Evolutionary conservation across 1,139 yeast species (phyloP), one percentile per base, ranked within the genome.

Genomic region (Petasospora rhodanensis): DNA sequence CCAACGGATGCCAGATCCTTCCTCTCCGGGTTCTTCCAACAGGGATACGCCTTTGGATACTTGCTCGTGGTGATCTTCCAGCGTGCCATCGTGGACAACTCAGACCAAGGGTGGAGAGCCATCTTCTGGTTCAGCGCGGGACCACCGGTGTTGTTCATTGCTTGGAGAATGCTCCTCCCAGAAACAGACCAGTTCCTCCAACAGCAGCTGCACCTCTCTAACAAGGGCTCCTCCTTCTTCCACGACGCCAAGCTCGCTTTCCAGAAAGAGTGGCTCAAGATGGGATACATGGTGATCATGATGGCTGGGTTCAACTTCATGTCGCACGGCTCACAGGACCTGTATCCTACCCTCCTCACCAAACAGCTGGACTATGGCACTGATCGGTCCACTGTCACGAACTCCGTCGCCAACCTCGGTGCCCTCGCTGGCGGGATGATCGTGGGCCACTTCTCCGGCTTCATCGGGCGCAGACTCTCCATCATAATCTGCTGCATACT

Each of bases 71-170:
- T 77, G 26, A 63, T 77, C 25, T 79, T 80, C 57, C 72, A 70
- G 43, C 67, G 86, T 43, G 83, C 81, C 1, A 64, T 79, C 5
- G 68, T 68, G 3, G 71, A 69, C 43, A 69, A 67, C 37, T 59
- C 76, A 8, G 40, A 59, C 7, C 30, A 45, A 2, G 69, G 73
- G 1, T 84, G 95, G 95, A 70, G 93, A 52, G 71, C 86, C 2
- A 64, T 83, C 43, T 80, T 78, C 57, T 83, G 93, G 87, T 81
- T 85, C 50, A 75, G 83, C 32, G 77, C 91, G 17, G 83, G 89
- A 17, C 72, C 79, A 10, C 78, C 82, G 18, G 69, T 73, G 25
- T 54, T 78, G 14, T 67, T 80, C 43, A 66, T 73, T 34, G 45
- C 60, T 22, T 76, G 77, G 70, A 69, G 87, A 56, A 42, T 68